A percentile compares a stretch with the other conserved stretches of the same genome.
These are phyloP conservation scores for Globisporangium cylindrosporum DNA, from an alignment of 352 stramenopile species.

Conservation along the genomic window DNA sequence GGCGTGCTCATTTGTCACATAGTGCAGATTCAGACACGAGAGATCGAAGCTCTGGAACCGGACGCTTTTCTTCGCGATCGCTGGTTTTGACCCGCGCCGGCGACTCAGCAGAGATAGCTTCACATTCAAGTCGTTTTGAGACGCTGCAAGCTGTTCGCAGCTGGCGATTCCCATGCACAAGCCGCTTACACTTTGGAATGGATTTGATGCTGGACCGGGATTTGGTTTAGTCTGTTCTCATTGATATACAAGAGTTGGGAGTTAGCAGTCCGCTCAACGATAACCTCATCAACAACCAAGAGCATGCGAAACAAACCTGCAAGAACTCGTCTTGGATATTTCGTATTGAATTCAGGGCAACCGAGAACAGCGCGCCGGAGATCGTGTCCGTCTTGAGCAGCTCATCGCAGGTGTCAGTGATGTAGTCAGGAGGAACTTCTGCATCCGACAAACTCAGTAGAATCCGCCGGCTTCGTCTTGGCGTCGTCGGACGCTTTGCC, in stretches of 20 bases:
- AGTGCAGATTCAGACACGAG: constrained; percentile 58
- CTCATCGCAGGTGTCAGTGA: constrained; percentile 31
- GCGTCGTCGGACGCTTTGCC: not conserved
- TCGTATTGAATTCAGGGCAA: constrained; percentile 36
- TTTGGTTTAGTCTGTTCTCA: not conserved
- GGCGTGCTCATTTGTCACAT: constrained; percentile 43
- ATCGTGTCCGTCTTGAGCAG: constrained; percentile 39
- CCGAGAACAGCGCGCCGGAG: constrained; percentile 39
- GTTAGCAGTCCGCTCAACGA: not conserved
- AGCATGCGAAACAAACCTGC: constrained; percentile 5
- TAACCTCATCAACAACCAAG: not conserved
- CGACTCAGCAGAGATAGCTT: constrained; percentile 19
- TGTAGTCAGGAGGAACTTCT: constrained; percentile 10
- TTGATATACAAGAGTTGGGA: not conserved
- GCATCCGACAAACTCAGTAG: not conserved
- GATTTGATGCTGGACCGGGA: not conserved
- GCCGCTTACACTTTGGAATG: constrained; percentile 25
- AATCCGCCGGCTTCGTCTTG: constrained; percentile 7
- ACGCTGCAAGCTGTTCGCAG: constrained; percentile 38
- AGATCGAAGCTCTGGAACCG: constrained; percentile 66
- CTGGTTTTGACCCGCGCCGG: constrained; percentile 10
- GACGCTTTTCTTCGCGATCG: constrained; percentile 35
- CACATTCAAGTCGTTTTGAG: constrained; percentile 17
- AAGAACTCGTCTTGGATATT: constrained; percentile 11
- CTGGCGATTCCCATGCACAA: constrained; percentile 35